phyloP scores from a whole-genome alignment of 2,329 filamentous ascomycete species.

The Alternaria arborescens region DNA sequence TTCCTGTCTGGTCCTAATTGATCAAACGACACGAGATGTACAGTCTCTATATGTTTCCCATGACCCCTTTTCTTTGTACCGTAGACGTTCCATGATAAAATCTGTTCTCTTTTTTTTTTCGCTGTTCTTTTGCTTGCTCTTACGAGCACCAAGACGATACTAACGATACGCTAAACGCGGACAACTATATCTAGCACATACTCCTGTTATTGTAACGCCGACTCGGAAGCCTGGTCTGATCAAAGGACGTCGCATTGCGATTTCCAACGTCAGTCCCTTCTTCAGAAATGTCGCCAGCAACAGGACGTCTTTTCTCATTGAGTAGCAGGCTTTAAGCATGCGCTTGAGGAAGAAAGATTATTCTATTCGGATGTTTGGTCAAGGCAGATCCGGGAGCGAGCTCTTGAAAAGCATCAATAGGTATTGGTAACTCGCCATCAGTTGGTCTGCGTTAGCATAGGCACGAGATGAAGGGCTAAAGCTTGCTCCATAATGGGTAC shows the following conservation, averaged over 20 bases:
- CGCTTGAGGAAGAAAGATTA: conserved; percentile 43
- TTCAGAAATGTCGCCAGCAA: conserved; percentile 25
- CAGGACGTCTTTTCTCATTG: conserved; percentile 50
- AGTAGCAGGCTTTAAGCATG: conserved; percentile 37
- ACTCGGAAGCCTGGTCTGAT: conserved; percentile 5
- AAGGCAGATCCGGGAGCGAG: background rate
- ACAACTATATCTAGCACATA: background rate
- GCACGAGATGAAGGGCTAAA: background rate
- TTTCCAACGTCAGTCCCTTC: conserved; percentile 2
- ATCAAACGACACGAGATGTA: conserved; percentile 7
- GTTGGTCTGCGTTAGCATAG: background rate
- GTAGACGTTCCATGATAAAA: conserved; percentile 30
- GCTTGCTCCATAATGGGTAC: background rate
- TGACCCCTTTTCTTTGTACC: conserved; percentile 25
- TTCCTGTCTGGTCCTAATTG: conserved; percentile 4
- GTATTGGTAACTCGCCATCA: background rate
- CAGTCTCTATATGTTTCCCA: conserved; percentile 5
- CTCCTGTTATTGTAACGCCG: background rate
- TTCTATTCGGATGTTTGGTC: background rate
- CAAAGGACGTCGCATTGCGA: conserved; percentile 2
- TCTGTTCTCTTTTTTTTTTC: conserved; percentile 15
- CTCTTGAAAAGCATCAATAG: background rate
- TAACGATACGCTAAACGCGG: background rate
- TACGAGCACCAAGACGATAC: conserved; percentile 3
- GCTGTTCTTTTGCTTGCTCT: conserved; percentile 16